phyloP scores from a whole-genome alignment of 2,329 filamentous ascomycete genomes.

The Talaromyces verruculosus region DNA sequence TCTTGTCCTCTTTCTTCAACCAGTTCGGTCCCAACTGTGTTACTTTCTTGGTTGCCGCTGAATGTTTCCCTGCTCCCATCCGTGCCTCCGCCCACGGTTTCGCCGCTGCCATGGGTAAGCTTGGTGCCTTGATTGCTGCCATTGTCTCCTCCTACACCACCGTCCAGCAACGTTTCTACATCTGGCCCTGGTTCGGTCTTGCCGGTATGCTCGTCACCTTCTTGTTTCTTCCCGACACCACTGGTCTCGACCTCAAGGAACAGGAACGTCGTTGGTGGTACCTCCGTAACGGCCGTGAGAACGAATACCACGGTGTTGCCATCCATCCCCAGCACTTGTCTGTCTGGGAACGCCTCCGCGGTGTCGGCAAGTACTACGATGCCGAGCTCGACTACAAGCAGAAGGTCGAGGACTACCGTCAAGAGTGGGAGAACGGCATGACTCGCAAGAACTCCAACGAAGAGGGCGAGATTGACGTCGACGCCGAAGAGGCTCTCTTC shows the following conservation, averaged over 20 bases:
- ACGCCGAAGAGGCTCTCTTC: slow-evolving; percentile 50
- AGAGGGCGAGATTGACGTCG: slow-evolving; percentile 40
- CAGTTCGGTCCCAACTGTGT: slow-evolving; percentile 96
- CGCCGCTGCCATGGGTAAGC: slow-evolving; percentile 86
- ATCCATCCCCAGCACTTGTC: slow-evolving; percentile 87
- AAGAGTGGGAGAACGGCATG: slow-evolving; percentile 54
- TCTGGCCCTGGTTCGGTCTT: slow-evolving; percentile 94
- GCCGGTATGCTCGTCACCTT: slow-evolving; percentile 78
- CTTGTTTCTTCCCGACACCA: slow-evolving; percentile 93
- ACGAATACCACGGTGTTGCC: slow-evolving; percentile 90
- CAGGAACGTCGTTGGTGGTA: slow-evolving; percentile 92
- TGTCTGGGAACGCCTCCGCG: slow-evolving; percentile 78
- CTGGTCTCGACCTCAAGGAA: slow-evolving; percentile 92
- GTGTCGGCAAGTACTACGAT: slow-evolving; percentile 79
- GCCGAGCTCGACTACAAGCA: slow-evolving; percentile 77
- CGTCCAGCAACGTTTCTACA: slow-evolving; percentile 79
- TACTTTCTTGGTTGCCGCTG: slow-evolving; percentile 92
- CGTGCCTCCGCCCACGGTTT: slow-evolving; percentile 93
- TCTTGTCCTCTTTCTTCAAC: slow-evolving; percentile 97
- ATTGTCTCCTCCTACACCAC: slow-evolving; percentile 95
- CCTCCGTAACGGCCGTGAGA: slow-evolving; percentile 72
- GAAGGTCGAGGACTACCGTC: slow-evolving; percentile 80
- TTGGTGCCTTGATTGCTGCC: slow-evolving; percentile 80
- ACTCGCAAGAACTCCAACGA: slow-evolving; percentile 54
- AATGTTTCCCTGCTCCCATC: slow-evolving; percentile 93